Conservation (phyloP, 805 yeast species). For the Metschnikowia baotianmanensis region DNA sequence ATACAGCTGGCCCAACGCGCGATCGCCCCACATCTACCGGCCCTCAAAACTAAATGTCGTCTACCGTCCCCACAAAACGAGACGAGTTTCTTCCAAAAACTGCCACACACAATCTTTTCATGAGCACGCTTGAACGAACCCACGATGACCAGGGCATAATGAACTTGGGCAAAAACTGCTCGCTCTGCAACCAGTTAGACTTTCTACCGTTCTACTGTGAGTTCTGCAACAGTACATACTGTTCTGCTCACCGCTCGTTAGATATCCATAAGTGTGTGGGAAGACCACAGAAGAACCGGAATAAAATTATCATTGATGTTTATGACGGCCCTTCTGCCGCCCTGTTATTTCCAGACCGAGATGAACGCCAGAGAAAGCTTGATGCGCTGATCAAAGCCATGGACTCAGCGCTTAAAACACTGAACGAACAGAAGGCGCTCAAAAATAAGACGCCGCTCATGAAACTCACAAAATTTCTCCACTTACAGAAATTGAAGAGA, state of each 20-base stretch:
- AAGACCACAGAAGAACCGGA: conserved; percentile 17
- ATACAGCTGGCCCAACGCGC: too few relatives aligned
- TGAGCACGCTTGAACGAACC: conserved; percentile 23
- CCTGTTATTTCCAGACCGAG: conserved; percentile 51
- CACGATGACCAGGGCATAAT: conserved; percentile 38
- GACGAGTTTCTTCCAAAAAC: background rate
- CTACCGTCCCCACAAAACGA: conserved; percentile 2
- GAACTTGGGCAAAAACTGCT: conserved; percentile 59
- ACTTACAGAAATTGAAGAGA: conserved; percentile 18
- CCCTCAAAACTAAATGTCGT: too few relatives aligned
- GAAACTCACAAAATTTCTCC: conserved; percentile 19
- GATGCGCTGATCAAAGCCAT: conserved; percentile 21
- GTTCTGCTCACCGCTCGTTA: conserved; percentile 47
- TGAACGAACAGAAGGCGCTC: conserved; percentile 27
- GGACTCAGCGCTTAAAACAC: too few relatives aligned
- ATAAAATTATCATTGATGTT: background rate
- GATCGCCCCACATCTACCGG: too few relatives aligned
- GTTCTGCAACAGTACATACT: conserved; percentile 43
- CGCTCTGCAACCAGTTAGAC: conserved; percentile 50
- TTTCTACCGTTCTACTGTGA: conserved; percentile 59
- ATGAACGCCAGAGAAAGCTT: conserved; percentile 37
- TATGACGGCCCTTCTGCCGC: conserved; percentile 39
- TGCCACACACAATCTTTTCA: conserved; percentile 18
- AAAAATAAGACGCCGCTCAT: conserved; percentile 15
- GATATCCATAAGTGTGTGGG: conserved; percentile 33